Evolutionary conservation across 106 monocot species (phyloP), one percentile per base, ranked within the genome.

Genomic region (Dendrobium chrysotoxum): DNA sequence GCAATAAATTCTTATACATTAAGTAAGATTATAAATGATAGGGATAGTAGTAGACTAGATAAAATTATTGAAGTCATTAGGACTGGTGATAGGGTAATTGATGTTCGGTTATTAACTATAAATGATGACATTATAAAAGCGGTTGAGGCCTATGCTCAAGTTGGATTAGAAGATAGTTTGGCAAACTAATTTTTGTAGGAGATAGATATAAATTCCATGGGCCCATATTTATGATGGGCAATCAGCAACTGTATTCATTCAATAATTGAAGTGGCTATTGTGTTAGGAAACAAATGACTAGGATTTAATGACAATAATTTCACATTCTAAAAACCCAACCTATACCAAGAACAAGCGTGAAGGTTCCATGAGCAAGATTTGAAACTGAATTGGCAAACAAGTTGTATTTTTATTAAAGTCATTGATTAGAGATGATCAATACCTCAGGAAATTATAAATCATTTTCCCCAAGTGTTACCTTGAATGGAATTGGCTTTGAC

Each of bases 401-500:
- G 61, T 61, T 4, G 23, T 61, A 11, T n/a, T 61, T 61, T 61
- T 61, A 12, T 61, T 61, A 12, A 70, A 70, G 35, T 12, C 8
- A 2, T 35, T 28, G 1, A 31, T 10, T 13, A 70, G 16, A 31
- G 31, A 70, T 70, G 31, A 16, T 1, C 7, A 35, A n/a, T 25
- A 35, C 21, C 70, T 31, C 35, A 70, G 4, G 15, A 31, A 64
- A 11, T 23, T 64, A 1, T 64, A 64, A 64, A 23, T 64, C 64
- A 64, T 23, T 64, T 57, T 25, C 25, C 26, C 9, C 26, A 25
- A 42, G 74, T 20, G 42, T 81, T 85, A 77, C 97, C 97, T 91
- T 98, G 97, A 53, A 98, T 98, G 30, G 97, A 98, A 83, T 98
- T 94, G 44, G 97, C 97, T 83, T 98, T 98, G 58, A 98, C 97